Conservation (phyloP, 768 basidiomycete genomes). For the Lyophyllum decastes region DNA sequence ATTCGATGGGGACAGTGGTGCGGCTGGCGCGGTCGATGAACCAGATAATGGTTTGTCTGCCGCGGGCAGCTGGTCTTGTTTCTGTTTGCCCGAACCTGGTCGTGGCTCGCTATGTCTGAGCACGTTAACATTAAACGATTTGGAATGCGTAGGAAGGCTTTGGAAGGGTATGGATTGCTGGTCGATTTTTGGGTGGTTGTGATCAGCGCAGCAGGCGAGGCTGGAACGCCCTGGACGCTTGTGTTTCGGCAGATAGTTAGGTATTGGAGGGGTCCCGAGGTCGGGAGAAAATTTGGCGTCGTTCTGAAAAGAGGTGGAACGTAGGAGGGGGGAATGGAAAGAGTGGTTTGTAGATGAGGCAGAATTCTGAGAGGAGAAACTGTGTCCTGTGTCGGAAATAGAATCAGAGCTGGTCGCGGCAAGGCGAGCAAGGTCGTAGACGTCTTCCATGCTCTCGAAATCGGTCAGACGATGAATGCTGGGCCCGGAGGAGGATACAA, state of each 20-base stretch:
- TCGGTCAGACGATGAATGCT: background rate
- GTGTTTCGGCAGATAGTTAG: background rate
- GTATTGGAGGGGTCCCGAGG: background rate
- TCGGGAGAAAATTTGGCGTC: background rate
- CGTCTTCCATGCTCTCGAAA: constrained; percentile 16
- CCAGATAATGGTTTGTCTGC: constrained; percentile 5
- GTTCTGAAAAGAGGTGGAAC: background rate
- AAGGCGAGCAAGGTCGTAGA: constrained; percentile 1
- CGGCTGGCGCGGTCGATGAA: background rate
- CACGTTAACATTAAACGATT: constrained; percentile 4
- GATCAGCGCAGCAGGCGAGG: background rate
- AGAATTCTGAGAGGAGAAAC: background rate
- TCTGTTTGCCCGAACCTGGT: background rate
- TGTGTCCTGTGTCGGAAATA: constrained; percentile 3
- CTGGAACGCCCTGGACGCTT: background rate
- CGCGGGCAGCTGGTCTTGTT: background rate
- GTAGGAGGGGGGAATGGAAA: constrained; percentile 2
- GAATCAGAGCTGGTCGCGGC: constrained; percentile 7
- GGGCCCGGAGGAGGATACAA: background rate
- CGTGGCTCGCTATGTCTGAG: background rate
- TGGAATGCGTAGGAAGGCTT: constrained; percentile 5
- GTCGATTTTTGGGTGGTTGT: background rate
- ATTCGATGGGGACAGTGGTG: background rate
- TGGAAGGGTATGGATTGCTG: background rate
- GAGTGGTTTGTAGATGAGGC: constrained; percentile 1